Conservation (phyloP, 2,329 filamentous ascomycete genomes). For the Phoma sp. region DNA sequence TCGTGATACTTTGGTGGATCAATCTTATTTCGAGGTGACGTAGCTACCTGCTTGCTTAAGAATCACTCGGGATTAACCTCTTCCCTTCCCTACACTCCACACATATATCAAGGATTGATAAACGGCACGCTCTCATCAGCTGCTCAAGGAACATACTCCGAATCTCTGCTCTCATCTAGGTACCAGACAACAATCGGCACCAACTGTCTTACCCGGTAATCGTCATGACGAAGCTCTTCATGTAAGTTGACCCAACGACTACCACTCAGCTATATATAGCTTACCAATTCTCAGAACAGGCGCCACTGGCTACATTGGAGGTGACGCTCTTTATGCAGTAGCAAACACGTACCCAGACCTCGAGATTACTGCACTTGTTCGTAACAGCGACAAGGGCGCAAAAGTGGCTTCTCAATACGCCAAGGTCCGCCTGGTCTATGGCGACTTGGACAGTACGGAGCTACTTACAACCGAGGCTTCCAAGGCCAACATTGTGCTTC, state of each 20-base stretch:
- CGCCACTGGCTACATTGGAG: constrained; percentile 44
- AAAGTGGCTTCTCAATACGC: constrained; percentile 55
- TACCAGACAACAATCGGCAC: neutral
- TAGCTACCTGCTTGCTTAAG: constrained; percentile 12
- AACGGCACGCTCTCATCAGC: neutral
- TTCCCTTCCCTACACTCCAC: neutral
- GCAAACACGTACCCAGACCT: constrained; percentile 56
- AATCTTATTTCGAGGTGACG: constrained; percentile 5
- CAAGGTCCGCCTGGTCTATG: constrained; percentile 59
- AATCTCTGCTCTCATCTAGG: neutral
- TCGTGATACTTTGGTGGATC: neutral
- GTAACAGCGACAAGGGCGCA: constrained; percentile 57
- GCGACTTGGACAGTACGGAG: constrained; percentile 46
- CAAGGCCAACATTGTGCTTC: constrained; percentile 40
- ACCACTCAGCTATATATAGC: neutral
- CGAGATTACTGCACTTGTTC: constrained; percentile 57
- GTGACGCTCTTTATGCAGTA: constrained; percentile 44
- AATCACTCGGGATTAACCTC: neutral
- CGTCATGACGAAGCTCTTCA: constrained; percentile 39
- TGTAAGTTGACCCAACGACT: constrained; percentile 19
- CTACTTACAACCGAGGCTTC: constrained; percentile 37
- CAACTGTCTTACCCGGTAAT: neutral
- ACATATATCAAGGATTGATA: neutral
- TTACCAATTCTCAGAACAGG: constrained; percentile 31
- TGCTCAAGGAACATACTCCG: neutral